phyloP scores from a whole-genome alignment of 768 basidiomycete genomes.

The Galerina sulciceps region DNA sequence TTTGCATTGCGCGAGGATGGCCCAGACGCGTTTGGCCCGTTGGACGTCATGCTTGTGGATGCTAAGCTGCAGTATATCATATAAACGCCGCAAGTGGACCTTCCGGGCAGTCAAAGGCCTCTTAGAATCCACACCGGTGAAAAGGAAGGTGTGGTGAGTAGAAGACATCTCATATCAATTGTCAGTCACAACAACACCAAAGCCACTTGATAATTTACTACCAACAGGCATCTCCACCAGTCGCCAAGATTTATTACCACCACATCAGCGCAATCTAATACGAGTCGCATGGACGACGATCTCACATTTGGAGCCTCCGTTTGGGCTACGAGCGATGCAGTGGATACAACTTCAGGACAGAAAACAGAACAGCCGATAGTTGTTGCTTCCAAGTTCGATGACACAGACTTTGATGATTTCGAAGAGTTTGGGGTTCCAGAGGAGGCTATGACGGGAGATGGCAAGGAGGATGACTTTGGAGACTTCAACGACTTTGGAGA shows the following conservation, averaged over 20 bases:
- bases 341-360: constrained; percentile 28
- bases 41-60: constrained; percentile 67
- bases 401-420: constrained; percentile 47
- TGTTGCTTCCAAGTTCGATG: constrained; percentile 32
- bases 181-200: constrained; percentile 34
- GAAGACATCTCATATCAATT: constrained; percentile 27
- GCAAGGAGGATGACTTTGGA: constrained; percentile 80
- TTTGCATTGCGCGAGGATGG: constrained; percentile 74
- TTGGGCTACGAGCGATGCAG: constrained; percentile 60
- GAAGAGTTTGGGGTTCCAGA: constrained; percentile 60
- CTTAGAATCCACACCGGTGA: constrained; percentile 58
- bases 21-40: constrained; percentile 73
- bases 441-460: constrained; percentile 43
- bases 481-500: constrained; percentile 91
- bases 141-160: constrained; percentile 57
- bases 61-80: constrained; percentile 74
- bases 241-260: constrained; percentile 12
- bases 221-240: not conserved
- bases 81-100: constrained; percentile 74
- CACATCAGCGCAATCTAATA: constrained; percentile 2
- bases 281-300: constrained; percentile 73
- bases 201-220: constrained; percentile 14
- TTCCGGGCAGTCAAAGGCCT: constrained; percentile 59
- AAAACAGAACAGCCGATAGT: constrained; percentile 24
- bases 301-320: constrained; percentile 73